Conservation (phyloP, 2,329 filamentous ascomycete genomes). For the Phialemoniopsis sp. region DNA sequence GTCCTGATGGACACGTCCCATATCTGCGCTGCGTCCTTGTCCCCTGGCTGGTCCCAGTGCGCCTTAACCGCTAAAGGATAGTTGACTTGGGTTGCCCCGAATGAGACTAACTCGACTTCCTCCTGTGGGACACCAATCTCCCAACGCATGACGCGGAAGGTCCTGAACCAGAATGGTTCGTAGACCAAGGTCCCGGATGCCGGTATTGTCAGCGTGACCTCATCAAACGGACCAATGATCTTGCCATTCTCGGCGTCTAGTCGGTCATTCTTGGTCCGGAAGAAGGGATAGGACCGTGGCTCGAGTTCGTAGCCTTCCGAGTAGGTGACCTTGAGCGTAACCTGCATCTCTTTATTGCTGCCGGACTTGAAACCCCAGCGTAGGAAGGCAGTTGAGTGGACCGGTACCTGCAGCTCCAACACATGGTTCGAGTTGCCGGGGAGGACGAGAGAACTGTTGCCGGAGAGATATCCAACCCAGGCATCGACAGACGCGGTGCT, state of each 20-base stretch:
- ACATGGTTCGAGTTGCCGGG: conserved; percentile 10
- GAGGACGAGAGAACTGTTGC: conserved; percentile 6
- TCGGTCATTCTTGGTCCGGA: conserved; percentile 29
- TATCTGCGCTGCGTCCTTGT: conserved; percentile 9
- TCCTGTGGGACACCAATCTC: conserved; percentile 16
- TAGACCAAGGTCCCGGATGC: conserved; percentile 12
- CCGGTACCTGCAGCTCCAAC: conserved; percentile 17
- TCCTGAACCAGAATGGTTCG: conserved; percentile 35
- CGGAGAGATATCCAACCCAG: conserved; percentile 11
- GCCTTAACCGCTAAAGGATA: conserved; percentile 28
- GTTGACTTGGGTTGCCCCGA: conserved; percentile 25
- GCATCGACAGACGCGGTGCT: conserved; percentile 2
- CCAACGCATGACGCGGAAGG: conserved; percentile 27
- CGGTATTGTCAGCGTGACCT: conserved; percentile 18
- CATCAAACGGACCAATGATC: conserved; percentile 30
- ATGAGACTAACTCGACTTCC: conserved; percentile 16
- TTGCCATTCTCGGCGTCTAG: conserved; percentile 22
- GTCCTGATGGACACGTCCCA: conserved; percentile 23
- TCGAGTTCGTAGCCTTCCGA: conserved; percentile 26
- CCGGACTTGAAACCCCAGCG: conserved; percentile 11
- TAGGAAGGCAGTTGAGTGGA: conserved; percentile 20
- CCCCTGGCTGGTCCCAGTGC: conserved; percentile 9
- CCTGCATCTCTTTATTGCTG: not conserved
- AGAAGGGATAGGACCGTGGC: conserved; percentile 30
- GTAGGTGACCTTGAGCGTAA: conserved; percentile 17